A percentile compares a stretch with the other conserved stretches of the same genome.
Conservation (phyloP, 1,284 basidiomycete species). For the Microbotryomycetes sp. region DNA sequence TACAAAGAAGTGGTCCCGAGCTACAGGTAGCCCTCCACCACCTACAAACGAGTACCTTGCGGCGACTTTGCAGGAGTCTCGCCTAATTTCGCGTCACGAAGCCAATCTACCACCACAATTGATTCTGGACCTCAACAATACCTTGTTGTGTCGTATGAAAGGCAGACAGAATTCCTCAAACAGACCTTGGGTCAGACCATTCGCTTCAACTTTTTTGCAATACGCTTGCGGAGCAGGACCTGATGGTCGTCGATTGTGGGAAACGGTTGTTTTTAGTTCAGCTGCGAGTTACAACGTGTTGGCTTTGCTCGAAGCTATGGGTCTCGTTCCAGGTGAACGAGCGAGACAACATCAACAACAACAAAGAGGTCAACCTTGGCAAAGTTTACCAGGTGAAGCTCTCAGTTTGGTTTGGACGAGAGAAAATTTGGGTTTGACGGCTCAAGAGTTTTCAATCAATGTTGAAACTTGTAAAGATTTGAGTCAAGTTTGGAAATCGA, state of each 20-base stretch:
- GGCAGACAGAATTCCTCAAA: constrained; percentile 1
- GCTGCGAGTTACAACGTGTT: constrained; percentile 24
- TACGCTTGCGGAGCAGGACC: constrained; percentile 7
- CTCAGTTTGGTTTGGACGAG: constrained; percentile 18
- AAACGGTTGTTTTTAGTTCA: constrained; percentile 21
- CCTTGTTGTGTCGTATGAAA: constrained; percentile 20
- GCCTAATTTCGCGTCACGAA: not conserved
- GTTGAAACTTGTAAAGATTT: constrained; percentile 28
- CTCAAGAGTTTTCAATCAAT: constrained; percentile 17
- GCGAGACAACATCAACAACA: not conserved
- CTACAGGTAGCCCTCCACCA: not conserved
- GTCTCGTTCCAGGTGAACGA: constrained; percentile 7
- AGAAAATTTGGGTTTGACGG: constrained; percentile 22
- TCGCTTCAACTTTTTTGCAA: constrained; percentile 25
- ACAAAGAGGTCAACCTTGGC: not conserved
- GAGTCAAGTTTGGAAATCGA: constrained; percentile 12
- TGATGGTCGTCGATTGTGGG: not conserved
- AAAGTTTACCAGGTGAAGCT: constrained; percentile 11
- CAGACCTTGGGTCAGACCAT: constrained; percentile 23
- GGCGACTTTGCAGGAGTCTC: not conserved
- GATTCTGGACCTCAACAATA: constrained; percentile 30
- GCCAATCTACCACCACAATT: constrained; percentile 8
- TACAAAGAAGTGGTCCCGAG: not conserved
- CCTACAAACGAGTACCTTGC: not conserved
- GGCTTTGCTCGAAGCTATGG: constrained; percentile 18